These are phyloP conservation scores for Acer campestre DNA, from an alignment of 345 rosid species.

Conservation along the genomic window DNA sequence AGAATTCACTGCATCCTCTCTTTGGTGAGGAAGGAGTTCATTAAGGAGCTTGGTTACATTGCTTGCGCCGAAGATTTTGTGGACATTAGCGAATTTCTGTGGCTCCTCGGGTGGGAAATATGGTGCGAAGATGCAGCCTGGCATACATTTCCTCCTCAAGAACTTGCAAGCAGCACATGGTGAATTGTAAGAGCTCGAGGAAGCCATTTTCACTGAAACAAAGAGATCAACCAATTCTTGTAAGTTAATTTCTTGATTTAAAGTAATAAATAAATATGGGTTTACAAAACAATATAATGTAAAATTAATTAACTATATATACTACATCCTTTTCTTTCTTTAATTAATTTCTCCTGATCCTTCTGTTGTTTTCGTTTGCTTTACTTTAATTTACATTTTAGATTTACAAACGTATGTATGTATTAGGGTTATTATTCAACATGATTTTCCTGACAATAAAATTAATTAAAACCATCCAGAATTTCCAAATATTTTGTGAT, in stretches of 20 bases:
- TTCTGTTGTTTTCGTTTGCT: neutral
- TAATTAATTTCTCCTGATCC: neutral
- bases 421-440: slow-evolving; percentile 5
- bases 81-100: slow-evolving; percentile 88
- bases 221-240: slow-evolving; percentile 17
- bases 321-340: neutral
- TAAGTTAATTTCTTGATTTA: slow-evolving; percentile 22
- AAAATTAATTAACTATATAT: neutral
- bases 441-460: neutral
- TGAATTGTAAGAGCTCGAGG: slow-evolving; percentile 85
- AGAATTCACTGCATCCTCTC: slow-evolving; percentile 94
- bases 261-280: neutral
- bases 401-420: slow-evolving; percentile 2
- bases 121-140: slow-evolving; percentile 93
- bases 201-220: slow-evolving; percentile 43
- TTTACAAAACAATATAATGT: neutral
- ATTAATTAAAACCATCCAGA: slow-evolving; percentile 4
- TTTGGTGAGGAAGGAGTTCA: slow-evolving; percentile 86
- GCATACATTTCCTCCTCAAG: slow-evolving; percentile 88
- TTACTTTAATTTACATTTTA: neutral
- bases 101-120: slow-evolving; percentile 97
- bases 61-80: slow-evolving; percentile 97
- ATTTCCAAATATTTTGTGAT: neutral
- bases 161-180: slow-evolving; percentile 99
- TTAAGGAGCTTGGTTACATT: slow-evolving; percentile 89